Percentiles rank a stretch among this genome's conserved stretches.
Evolutionary conservation across 225 moss, liverwort and hornwort species (phyloP).

Genomic region (Neckera pumila): DNA sequence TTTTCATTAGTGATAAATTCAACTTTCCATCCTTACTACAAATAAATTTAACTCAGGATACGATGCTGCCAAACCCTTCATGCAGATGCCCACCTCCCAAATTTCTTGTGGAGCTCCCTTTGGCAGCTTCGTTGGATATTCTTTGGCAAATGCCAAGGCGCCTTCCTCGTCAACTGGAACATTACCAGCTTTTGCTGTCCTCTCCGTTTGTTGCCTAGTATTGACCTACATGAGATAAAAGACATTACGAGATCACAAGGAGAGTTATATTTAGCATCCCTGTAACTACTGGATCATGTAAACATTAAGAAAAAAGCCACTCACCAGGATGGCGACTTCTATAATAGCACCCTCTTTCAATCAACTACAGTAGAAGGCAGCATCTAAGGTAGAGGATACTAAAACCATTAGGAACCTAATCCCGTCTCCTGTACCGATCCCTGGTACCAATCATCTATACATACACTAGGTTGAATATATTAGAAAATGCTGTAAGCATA

Average conservation of each 20-base stretch:
- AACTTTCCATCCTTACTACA: background rate
- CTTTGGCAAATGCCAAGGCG: slow-evolving; percentile 8
- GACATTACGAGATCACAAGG: background rate
- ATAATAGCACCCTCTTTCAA: background rate
- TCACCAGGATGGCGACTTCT: background rate
- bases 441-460: background rate
- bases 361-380: background rate
- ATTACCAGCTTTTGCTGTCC: slow-evolving; percentile 40
- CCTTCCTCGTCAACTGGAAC: slow-evolving; percentile 4
- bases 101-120: slow-evolving; percentile 26
- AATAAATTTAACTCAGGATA: background rate
- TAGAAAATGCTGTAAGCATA: background rate
- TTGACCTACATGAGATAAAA: slow-evolving; percentile 43
- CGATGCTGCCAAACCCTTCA: background rate
- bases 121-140: slow-evolving; percentile 10
- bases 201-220: slow-evolving; percentile 81
- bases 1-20: background rate
- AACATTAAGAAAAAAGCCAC: background rate
- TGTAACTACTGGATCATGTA: background rate
- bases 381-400: background rate
- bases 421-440: background rate
- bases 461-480: background rate
- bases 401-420: background rate
- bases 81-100: slow-evolving; percentile 6
- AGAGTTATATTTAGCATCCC: background rate